Evolutionary conservation across 208 protist species (phyloP), one percentile per base, ranked within the genome.

Genomic region (Trypanosoma grayi): DNA sequence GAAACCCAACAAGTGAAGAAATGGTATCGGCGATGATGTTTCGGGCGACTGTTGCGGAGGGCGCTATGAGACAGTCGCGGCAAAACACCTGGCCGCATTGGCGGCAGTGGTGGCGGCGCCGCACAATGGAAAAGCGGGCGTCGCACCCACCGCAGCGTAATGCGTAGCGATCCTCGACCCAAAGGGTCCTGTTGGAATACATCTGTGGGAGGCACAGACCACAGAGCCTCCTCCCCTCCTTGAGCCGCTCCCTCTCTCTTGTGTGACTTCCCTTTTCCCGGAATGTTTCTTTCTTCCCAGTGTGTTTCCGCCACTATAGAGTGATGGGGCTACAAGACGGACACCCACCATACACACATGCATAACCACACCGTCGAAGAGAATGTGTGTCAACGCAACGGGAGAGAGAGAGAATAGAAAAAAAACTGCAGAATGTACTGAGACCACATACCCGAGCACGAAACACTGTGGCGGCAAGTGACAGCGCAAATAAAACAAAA

Each of bases 61-160:
- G 30, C 22, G 28, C 20, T 0, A 61, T 13, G 8, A 94, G 73
- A 43, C 87, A 94, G 36, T 77, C 48, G 37, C 70, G 57, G 56
- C 87, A 94, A 54, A 92, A 94, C 2, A 94, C 70, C 56, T 92
- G 85, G 2, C 87, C 87, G 46, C 87, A 94, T 39, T 81, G 63
- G 0, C 87, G 71, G 60, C 87, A 94, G 60, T 94, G 87, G 59
- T 94, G 87, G 7, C 78, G 77, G 13, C 87, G 79, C 7, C 79
- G 66, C 18, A 90, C 48, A n/a, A 86, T 46, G 0, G 70, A 78
- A 56, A 94, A 94, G 53, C 62, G 66, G 27, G 72, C 63, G 8
- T 75, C 52, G 53, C 87, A 94, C 1, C 60, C 64, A 16, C 80
- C 53, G 52, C 87, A 94, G 13, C 77, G 79, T 31, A 78, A 36